Base-by-base conservation (phyloP, 2,329 filamentous ascomycete species). In the Penicillium hesseltinei region DNA sequence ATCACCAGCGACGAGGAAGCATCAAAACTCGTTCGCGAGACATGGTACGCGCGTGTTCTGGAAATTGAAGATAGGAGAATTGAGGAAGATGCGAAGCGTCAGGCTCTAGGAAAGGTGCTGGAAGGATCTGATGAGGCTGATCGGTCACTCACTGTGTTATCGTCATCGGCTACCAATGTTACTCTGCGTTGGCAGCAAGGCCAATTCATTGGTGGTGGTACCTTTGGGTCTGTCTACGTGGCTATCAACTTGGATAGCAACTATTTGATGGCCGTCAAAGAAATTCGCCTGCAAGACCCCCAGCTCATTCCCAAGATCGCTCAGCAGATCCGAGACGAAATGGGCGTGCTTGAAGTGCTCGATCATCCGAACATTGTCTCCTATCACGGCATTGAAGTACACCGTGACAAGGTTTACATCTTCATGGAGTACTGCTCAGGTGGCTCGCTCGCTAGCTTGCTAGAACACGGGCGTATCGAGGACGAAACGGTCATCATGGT, bases 401-500 rank as follows among this genome's bases (percentile, higher is more conserved):
- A 99, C 76, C 86, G 94, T 62, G 94, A 99, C 80, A 94, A 96
- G 71, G 94, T 99, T n/a, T 99, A 97, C 76, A 97, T 99, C 65
- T 99, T 99, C 73, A 99, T 99, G 94, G 94, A 99, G 75, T 97
- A 96, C 76, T 99, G 94, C 75, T 95, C 92, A 5, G 93, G 94
- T 51, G 94, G 94, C 21, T 97, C 93, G 17, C 81, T 99, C 48
- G 92, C 94, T 42, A 89, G 85, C 50, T 79, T 99, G 51, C 81
- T 99, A 42, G 94, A 99, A 73, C 93, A 99, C 70, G 94, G 94
- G 13, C 89, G 94, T 40, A 97, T 99, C 62, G 94, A 97, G 78
- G 95, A 97, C 71, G 94, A 99, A 74, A 94, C 92, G 55, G 92
- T 97, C 61, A 93, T 96, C 60, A 95, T 95, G 86, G 93, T 97